Evolutionary conservation across 73 alveolate species (phyloP).

Genomic region (Durusdinium trenchii): DNA sequence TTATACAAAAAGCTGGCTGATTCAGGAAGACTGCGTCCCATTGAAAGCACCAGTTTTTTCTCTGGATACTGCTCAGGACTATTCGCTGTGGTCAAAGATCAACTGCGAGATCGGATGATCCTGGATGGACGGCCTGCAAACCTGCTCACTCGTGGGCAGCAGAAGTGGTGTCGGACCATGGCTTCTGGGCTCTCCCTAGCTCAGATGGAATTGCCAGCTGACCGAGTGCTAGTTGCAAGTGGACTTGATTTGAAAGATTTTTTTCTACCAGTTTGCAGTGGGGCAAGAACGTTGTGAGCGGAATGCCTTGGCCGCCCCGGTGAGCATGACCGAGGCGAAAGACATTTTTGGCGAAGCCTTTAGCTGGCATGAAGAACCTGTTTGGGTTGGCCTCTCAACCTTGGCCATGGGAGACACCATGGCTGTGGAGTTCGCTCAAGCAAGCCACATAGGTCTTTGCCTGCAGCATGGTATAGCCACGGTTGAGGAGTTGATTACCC

Average conservation of each 20-base stretch:
- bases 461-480: too few species aligned
- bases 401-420: constrained; percentile 11
- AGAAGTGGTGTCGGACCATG: not conserved
- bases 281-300: not conserved
- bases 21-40: not conserved
- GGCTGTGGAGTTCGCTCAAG: not conserved
- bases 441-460: too few species aligned
- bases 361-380: not conserved
- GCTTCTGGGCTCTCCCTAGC: not conserved
- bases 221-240: not conserved
- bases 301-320: not conserved
- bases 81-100: constrained; percentile 1
- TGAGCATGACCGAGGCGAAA: not conserved
- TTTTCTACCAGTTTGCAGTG: not conserved
- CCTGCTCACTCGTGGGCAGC: not conserved
- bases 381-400: not conserved
- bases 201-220: not conserved
- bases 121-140: constrained; percentile 44
- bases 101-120: not conserved
- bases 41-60: not conserved
- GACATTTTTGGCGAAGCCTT: not conserved
- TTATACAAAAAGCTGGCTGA: not conserved
- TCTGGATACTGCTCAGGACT: not conserved
- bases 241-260: constrained; percentile 26
- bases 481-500: too few species aligned